Evolutionary conservation across 2,329 filamentous ascomycete genomes (phyloP).

Genomic region (Fusarium sp.): DNA sequence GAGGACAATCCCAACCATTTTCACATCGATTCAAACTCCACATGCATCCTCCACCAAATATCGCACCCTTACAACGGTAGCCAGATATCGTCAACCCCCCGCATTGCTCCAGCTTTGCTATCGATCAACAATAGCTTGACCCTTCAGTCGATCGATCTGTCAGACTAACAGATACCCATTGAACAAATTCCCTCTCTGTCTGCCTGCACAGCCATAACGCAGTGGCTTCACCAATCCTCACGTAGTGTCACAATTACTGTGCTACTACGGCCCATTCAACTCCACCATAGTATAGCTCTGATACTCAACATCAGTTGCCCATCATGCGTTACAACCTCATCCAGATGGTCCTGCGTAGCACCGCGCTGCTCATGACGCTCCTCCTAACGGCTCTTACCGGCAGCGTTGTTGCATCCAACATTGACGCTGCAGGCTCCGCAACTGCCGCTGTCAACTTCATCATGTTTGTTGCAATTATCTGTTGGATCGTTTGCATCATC

Average conservation of each 20-base stretch:
- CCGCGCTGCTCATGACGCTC: conserved; percentile 66
- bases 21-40: conserved; percentile 34
- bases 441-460: conserved; percentile 70
- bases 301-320: conserved; percentile 32
- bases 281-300: conserved; percentile 9
- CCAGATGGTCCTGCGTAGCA: conserved; percentile 61
- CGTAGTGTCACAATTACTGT: conserved; percentile 8
- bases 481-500: conserved; percentile 74
- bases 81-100: conserved; percentile 35
- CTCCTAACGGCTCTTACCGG: conserved; percentile 69
- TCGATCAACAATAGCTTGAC: conserved; percentile 27
- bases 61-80: conserved; percentile 35
- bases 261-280: conserved; percentile 5
- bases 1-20: conserved; percentile 3
- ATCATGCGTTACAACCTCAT: conserved; percentile 56
- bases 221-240: conserved; percentile 3
- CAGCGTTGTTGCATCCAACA: conserved; percentile 68
- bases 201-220: conserved; percentile 1
- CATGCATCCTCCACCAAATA: conserved; percentile 35
- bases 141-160: background rate
- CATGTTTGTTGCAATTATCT: conserved; percentile 77
- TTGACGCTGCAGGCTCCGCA: conserved; percentile 58
- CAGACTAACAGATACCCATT: conserved; percentile 1
- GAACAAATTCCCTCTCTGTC: background rate
- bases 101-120: conserved; percentile 29